Conservation (phyloP, 768 basidiomycete genomes). For the Trametopsis cervina region DNA sequence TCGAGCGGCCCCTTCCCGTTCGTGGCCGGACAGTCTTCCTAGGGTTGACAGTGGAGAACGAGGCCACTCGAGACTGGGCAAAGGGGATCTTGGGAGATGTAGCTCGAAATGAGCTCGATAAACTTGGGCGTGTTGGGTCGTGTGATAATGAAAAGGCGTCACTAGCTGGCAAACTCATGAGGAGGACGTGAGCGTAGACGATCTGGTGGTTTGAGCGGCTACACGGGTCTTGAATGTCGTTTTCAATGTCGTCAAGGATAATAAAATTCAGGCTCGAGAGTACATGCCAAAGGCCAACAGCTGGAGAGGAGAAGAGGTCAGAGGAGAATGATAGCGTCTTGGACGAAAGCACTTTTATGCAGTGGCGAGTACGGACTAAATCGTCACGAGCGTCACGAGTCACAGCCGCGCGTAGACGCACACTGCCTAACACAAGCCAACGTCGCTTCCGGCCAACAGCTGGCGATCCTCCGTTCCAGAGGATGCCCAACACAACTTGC, state of each 20-base stretch:
- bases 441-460: too few relatives aligned
- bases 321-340: too few relatives aligned
- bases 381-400: too few relatives aligned
- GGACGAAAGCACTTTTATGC: too few relatives aligned
- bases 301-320: not conserved
- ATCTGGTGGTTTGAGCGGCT: too few relatives aligned
- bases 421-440: too few relatives aligned
- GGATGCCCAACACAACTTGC: too few relatives aligned
- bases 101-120: constrained; percentile 12
- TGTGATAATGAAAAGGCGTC: constrained; percentile 16
- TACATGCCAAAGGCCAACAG: constrained; percentile 5
- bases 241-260: not conserved
- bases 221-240: not conserved
- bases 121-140: constrained; percentile 12
- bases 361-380: too few relatives aligned
- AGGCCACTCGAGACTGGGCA: not conserved
- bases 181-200: too few relatives aligned
- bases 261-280: not conserved
- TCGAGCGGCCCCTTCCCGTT: not conserved
- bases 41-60: not conserved
- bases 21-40: constrained; percentile 3
- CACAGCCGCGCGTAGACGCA: too few relatives aligned
- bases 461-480: too few relatives aligned
- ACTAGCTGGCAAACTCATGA: constrained; percentile 15
- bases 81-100: constrained; percentile 16